A percentile compares a stretch with the other conserved stretches of the same genome.
Conservation (phyloP, 768 basidiomycete genomes). For the Podaxis mareebaensis region DNA sequence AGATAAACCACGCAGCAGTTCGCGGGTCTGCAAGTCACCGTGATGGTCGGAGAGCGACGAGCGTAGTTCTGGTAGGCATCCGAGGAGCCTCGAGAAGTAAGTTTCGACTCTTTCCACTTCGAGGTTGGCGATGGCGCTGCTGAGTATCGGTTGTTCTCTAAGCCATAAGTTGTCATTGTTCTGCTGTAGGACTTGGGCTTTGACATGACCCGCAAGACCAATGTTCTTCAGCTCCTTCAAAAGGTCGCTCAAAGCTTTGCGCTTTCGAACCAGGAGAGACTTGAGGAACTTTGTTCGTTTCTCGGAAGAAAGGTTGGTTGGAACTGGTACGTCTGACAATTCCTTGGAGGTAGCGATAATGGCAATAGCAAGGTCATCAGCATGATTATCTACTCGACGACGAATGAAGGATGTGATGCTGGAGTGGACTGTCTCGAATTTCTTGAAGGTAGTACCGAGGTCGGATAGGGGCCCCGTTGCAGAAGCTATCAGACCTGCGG, state of each 20-base stretch:
- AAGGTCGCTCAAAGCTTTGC: constrained; percentile 88
- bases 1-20: constrained; percentile 76
- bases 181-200: constrained; percentile 63
- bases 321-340: constrained; percentile 49
- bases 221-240: constrained; percentile 83
- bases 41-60: constrained; percentile 69
- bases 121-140: constrained; percentile 22
- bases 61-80: constrained; percentile 66
- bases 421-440: constrained; percentile 43
- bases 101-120: constrained; percentile 48
- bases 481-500: neutral
- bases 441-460: constrained; percentile 49
- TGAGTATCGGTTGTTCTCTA: constrained; percentile 56
- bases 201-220: constrained; percentile 73
- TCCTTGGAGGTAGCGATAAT: constrained; percentile 64
- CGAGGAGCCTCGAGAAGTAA: constrained; percentile 66
- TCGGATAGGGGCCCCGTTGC: constrained; percentile 41
- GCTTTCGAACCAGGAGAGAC: constrained; percentile 76
- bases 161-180: constrained; percentile 63
- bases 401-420: constrained; percentile 45
- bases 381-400: constrained; percentile 36
- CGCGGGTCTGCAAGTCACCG: constrained; percentile 80
- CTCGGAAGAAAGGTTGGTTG: constrained; percentile 43
- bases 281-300: constrained; percentile 67
- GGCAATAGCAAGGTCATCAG: constrained; percentile 59